Evolutionary conservation across 768 basidiomycete species (phyloP), one percentile per base, ranked within the genome.

Genomic region (Suillus ampliporus): DNA sequence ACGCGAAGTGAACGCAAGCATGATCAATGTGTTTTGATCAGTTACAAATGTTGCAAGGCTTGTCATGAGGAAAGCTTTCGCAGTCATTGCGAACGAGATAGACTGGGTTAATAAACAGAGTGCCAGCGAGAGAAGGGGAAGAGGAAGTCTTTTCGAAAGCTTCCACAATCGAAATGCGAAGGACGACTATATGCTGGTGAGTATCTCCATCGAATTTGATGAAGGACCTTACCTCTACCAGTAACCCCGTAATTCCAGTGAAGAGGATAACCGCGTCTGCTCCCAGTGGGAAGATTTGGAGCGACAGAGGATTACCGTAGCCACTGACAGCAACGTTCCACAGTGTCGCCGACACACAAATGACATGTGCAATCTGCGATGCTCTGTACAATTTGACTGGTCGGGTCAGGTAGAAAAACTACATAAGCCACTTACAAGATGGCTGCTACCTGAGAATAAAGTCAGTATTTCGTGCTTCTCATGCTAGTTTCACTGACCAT

Each of bases 401-500:
- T 35, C 51, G n/a, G n/a, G 9, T 10, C 8, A n/a, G 34, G 34
- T 3, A 21, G n/a, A 1, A 13, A 52, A 13, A 4, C n/a, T 26
- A 23, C 13, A 48, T 37, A 37, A 26, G 28, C n/a, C 17, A 34
- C 61, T 26, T 26, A 62, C 61, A 62, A 34, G 28, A 57, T 28
- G 35, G 23, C 56, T 34, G 61, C 54, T 26, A 62, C 61, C 61
- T 62, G 34, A 13, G 1, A 53, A 21, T 13, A 35, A 21, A 31
- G 51, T 52, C 51, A 35, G 51, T 35, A 10, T 34, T 52, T 52
- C 34, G 4, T 21, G 31, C 41, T 40, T 8, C 19, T 17, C 47
- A 38, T 21, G 34, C 14, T 3, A 15, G 28, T 21, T 50, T 26
- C 34, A 65, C 71, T 68, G 35, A 72, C 72, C 65, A 70, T 28